Evolutionary conservation across 1,284 basidiomycete genomes (phyloP), one percentile per base, ranked within the genome.

Genomic region (Ceratobasidium sp.): DNA sequence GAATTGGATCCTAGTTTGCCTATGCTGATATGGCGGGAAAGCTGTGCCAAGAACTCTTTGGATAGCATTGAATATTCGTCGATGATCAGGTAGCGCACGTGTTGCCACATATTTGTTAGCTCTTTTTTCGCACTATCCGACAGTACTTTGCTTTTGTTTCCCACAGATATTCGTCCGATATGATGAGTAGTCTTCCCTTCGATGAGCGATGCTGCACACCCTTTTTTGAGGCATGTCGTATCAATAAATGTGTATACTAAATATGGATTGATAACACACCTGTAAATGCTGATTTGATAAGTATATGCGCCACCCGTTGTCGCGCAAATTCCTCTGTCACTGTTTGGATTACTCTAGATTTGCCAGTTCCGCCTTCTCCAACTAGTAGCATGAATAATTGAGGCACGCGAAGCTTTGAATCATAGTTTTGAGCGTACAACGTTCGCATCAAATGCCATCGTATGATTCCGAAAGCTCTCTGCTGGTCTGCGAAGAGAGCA

Each of bases 21-120:
- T 43, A 78, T 72, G 8, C 57, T 16, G 49, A 80, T 76, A 55
- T 77, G 72, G 35, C 63, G 44, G 1, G 79, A 78, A 35, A 81
- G 61, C 5, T 61, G 13, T 1, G 79, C 79, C 0, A 83, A 63
- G 59, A 82, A 81, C 14, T 64, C 30, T 44, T 78, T 77, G 1
- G 76, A 74, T 2, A 82, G 62, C 82, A 83, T 83, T 2, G 82
- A 83, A 28, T 72, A 71, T 74, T 83, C 81, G 62, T 83, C 80
- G 38, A 82, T 76, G 43, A 82, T 78, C 21, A 82, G 76, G 71
- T 82, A 82, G 13, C 30, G 18, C 8, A 49, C 18, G 1, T 23
- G 38, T 13, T 26, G n/a, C 67, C 54, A 73, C 8, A 43, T 23
- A 1, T 21, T 70, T 30, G 67, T 28, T 16, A 57, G 5, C 3